Conservation (phyloP, 2,329 filamentous ascomycete species). For the Colletotrichum viniferum region DNA sequence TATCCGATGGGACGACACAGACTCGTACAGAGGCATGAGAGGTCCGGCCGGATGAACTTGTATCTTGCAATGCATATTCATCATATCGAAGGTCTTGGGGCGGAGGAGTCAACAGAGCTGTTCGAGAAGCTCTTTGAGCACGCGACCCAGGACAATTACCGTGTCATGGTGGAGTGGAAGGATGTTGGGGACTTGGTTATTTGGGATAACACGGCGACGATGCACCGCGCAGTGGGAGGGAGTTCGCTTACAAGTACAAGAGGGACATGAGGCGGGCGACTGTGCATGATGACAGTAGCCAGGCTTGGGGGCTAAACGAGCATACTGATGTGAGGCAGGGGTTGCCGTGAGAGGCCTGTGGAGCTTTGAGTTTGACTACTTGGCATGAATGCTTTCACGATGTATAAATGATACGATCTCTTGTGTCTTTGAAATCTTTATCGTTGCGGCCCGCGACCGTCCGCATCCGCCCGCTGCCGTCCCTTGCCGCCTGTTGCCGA, state of each 20-base stretch:
- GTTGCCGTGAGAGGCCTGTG: not conserved
- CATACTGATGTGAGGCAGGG: not conserved
- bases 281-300: not conserved
- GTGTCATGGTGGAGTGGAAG: not conserved
- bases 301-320: not conserved
- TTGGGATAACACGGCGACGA: not conserved
- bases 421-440: not conserved
- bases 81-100: not conserved
- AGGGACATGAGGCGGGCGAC: not conserved
- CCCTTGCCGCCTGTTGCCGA: not conserved
- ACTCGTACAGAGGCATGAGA: not conserved
- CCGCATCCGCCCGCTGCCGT: not conserved
- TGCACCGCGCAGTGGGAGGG: not conserved
- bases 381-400: not conserved
- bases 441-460: not conserved
- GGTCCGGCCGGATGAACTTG: not conserved
- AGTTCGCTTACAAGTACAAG: not conserved
- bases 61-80: not conserved
- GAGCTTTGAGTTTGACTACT: not conserved
- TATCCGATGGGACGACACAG: conserved; percentile 23
- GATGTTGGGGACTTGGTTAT: not conserved
- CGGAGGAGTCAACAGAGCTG: not conserved
- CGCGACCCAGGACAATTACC: not conserved
- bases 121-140: not conserved
- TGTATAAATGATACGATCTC: not conserved